Evolutionary conservation across 495 filamentous ascomycete genomes (phyloP), one percentile per base, ranked within the genome.

Genomic region (Clavariopsis aquatica): DNA sequence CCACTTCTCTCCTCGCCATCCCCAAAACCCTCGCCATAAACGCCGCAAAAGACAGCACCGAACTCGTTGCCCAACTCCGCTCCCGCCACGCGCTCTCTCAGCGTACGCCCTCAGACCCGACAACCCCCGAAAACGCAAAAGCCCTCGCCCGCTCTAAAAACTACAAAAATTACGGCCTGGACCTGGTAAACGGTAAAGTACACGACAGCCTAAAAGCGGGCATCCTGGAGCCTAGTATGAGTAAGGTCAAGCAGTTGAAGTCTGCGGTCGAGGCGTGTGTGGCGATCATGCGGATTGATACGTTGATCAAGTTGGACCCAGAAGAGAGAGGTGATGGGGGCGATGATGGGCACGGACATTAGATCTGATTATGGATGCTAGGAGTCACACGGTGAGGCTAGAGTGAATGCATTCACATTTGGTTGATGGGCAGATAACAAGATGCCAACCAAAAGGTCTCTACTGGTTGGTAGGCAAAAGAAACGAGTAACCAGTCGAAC

Each of bases 211-310:
- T 99, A 71, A 97, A 96, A 84, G 89, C 89, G 17, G 94, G 94
- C 71, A 93, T 98, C 73, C 73, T 98, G 75, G 94, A 99, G 80
- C 94, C 94, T 28, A 93, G 89, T 77, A 93, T 99, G 84, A 96
- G 93, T 83, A 99, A 99, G 84, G 84, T 99, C 70, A 89, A 91
- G 80, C 93, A 96, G 81, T 80, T 99, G 70, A 99, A 99, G 88
- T 92, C 89, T 81, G 95, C 95, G 53, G 94, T 98, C 56, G 94
- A 99, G 81, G 94, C 94, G 62, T 98, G 95, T 77, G 96, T 99
- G 78, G 88, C 92, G 72, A 96, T 99, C 75, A 97, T 99, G 95
- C 86, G 94, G 72, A 99, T 99, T 73, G 94, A 99, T 81, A 99
- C 94, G 65, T 83, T 99, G 79, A 98, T 99, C 77, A 96, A 96